Evolutionary conservation across 2,329 filamentous ascomycete species (phyloP).

Genomic region (Aspergillus flavus): DNA sequence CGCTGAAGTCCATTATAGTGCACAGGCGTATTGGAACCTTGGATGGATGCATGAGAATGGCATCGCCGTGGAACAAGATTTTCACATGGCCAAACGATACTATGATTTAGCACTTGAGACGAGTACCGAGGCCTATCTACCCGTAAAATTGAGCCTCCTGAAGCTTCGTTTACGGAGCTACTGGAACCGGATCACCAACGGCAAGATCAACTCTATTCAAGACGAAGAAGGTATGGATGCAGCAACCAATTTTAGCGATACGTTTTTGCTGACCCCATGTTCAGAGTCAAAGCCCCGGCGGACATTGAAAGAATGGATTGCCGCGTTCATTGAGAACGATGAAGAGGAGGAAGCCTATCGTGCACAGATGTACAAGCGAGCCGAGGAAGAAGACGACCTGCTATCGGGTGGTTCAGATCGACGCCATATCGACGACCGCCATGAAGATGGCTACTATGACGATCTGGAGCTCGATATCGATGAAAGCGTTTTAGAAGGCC

Average conservation of each 20-base stretch:
- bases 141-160: constrained; percentile 83
- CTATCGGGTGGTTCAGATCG: constrained; percentile 25
- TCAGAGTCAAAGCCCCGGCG: constrained; percentile 71
- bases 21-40: constrained; percentile 94
- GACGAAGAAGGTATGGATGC: constrained; percentile 76
- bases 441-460: constrained; percentile 59
- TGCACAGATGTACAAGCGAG: constrained; percentile 51
- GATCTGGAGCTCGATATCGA: constrained; percentile 67
- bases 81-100: constrained; percentile 93
- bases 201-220: constrained; percentile 88
- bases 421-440: constrained; percentile 32
- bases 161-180: constrained; percentile 84
- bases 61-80: constrained; percentile 88
- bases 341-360: constrained; percentile 66
- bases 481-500: constrained; percentile 78
- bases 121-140: constrained; percentile 90
- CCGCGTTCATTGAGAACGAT: constrained; percentile 77
- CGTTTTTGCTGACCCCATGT: constrained; percentile 29
- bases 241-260: neutral
- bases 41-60: constrained; percentile 99
- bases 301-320: constrained; percentile 83
- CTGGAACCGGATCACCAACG: constrained; percentile 91
- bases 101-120: constrained; percentile 92
- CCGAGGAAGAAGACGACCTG: constrained; percentile 37
- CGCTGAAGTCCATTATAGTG: constrained; percentile 86